Conservation (phyloP, 2,329 filamentous ascomycete genomes). For the Paecilomyces variotii region DNA sequence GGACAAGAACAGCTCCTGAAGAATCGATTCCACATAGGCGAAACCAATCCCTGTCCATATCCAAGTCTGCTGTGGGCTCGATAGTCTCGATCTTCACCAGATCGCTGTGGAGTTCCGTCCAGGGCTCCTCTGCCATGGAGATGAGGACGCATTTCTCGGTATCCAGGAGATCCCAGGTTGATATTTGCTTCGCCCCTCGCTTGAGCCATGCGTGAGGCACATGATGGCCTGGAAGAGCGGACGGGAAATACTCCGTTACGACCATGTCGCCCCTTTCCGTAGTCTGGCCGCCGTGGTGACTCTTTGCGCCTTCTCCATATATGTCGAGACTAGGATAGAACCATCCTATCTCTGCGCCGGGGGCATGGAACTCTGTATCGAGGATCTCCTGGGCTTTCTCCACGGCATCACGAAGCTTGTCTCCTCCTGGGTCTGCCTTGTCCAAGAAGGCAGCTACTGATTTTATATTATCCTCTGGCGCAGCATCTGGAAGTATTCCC, state of each 20-base stretch:
- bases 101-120: neutral
- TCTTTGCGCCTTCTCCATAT: conserved; percentile 10
- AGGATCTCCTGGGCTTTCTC: conserved; percentile 16
- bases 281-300: conserved; percentile 15
- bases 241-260: conserved; percentile 11
- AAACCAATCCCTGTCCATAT: conserved; percentile 11
- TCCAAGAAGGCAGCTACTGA: conserved; percentile 19
- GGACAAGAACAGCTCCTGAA: conserved; percentile 19
- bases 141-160: conserved; percentile 13
- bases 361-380: conserved; percentile 26
- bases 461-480: conserved; percentile 13
- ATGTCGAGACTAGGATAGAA: conserved; percentile 22
- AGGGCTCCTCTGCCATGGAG: conserved; percentile 5
- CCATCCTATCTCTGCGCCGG: conserved; percentile 26
- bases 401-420: conserved; percentile 14
- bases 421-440: conserved; percentile 8
- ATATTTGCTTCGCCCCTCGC: conserved; percentile 6
- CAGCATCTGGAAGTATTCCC: conserved; percentile 17
- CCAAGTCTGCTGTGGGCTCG: neutral
- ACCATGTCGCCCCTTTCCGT: conserved; percentile 10
- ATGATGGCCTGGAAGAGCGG: conserved; percentile 24
- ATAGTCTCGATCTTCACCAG: neutral
- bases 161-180: conserved; percentile 16
- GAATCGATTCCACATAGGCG: conserved; percentile 8
- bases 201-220: conserved; percentile 23